Evolutionary conservation across 345 rosid species (phyloP).

Genomic region (Ailanthus altissimus): DNA sequence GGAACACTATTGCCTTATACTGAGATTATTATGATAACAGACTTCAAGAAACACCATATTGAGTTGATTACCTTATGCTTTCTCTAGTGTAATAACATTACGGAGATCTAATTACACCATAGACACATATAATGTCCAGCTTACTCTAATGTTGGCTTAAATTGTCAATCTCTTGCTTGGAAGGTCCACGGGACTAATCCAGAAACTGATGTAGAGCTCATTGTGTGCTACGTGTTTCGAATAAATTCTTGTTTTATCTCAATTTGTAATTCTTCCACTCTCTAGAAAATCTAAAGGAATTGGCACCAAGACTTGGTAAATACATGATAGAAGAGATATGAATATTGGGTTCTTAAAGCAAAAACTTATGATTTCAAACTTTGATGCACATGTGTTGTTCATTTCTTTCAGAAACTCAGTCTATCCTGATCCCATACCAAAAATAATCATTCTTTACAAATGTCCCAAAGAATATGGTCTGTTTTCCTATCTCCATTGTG

Average conservation of each 20-base stretch:
- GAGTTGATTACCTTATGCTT: too few species aligned
- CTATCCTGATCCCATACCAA: constrained; percentile 2
- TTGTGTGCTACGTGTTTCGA: neutral
- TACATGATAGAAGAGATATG: neutral
- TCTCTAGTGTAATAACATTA: neutral
- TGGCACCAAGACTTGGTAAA: neutral
- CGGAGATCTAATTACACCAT: neutral
- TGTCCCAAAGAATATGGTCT: neutral
- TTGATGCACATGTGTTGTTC: neutral
- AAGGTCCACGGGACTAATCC: neutral
- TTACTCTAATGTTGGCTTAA: neutral
- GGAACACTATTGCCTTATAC: constrained; percentile 2
- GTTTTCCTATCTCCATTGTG: constrained; percentile 11
- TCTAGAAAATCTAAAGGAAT: neutral
- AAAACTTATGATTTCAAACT: neutral
- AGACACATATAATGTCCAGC: neutral
- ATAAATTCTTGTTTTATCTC: neutral
- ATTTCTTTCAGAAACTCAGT: neutral
- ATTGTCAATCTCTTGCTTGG: neutral
- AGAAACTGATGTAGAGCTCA: neutral
- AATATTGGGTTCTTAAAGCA: neutral
- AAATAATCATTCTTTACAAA: neutral
- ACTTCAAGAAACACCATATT: too few species aligned
- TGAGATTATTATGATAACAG: too few species aligned
- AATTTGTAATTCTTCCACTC: neutral